Conservation (phyloP, 1,284 basidiomycete genomes). For the Naganishia albida region DNA sequence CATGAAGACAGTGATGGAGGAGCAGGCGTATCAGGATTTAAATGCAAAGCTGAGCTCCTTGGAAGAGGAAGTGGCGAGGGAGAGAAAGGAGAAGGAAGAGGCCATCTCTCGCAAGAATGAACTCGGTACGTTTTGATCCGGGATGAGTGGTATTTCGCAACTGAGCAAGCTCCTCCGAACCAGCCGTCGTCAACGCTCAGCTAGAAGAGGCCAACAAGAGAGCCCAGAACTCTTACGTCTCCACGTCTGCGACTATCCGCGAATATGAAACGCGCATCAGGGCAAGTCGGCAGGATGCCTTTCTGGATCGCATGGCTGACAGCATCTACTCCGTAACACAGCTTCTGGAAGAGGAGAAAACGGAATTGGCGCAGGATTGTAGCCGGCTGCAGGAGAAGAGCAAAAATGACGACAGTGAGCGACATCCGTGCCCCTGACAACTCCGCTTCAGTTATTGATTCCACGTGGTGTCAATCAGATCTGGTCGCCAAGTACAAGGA, state of each 20-base stretch:
- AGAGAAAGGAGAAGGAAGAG: conserved; percentile 28
- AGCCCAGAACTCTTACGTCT: conserved; percentile 19
- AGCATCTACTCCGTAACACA: not conserved
- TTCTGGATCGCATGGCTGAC: not conserved
- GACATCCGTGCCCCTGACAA: not conserved
- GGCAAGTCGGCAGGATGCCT: not conserved
- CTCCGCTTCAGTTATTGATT: not conserved
- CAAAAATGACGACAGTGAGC: conserved; percentile 31
- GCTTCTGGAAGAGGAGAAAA: conserved; percentile 32
- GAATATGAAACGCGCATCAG: conserved; percentile 31
- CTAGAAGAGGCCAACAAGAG: conserved; percentile 28
- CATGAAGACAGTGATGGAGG: conserved; percentile 29
- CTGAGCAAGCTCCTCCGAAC: not conserved
- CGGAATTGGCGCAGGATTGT: conserved; percentile 29
- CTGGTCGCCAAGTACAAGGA: conserved; percentile 31
- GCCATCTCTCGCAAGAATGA: conserved; percentile 24
- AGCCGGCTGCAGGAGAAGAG: conserved; percentile 31
- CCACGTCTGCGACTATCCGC: conserved; percentile 20
- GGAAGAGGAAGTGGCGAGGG: conserved; percentile 20
- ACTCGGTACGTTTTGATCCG: conserved; percentile 23
- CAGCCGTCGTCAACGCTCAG: conserved; percentile 24
- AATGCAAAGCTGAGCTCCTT: conserved; percentile 13
- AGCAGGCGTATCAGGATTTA: conserved; percentile 33
- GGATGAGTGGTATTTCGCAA: not conserved
- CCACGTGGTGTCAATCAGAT: not conserved